A percentile compares a stretch with the other conserved stretches of the same genome.
Conservation (phyloP, 768 basidiomycete genomes). For the Mycena capillaripes region DNA sequence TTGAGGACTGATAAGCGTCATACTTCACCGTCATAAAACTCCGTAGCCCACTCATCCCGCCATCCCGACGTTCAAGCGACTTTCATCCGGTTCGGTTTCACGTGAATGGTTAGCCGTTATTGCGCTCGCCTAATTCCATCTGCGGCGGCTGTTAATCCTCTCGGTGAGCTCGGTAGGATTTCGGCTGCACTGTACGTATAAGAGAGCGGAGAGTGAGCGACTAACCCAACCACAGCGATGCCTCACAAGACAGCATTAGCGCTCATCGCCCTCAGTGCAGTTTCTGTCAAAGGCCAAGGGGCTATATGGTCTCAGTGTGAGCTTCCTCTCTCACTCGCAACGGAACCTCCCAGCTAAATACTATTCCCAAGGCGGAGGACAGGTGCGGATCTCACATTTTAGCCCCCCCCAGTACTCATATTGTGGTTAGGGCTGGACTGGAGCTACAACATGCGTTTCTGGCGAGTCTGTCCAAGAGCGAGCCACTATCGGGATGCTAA, state of each 20-base stretch:
- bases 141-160: neutral
- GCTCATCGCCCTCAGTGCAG: neutral
- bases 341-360: neutral
- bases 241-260: neutral
- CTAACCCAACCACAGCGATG: neutral
- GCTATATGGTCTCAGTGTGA: neutral
- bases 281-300: neutral
- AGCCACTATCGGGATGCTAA: neutral
- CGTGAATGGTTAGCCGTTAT: neutral
- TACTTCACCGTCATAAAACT: no score
- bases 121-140: neutral
- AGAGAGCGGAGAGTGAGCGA: neutral
- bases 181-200: neutral
- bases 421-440: neutral
- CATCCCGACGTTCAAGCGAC: neutral
- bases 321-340: neutral
- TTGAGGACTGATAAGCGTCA: no score
- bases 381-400: neutral
- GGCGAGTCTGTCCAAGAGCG: neutral
- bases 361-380: neutral
- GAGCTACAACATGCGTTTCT: constrained; percentile 7
- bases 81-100: neutral
- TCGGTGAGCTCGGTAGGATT: neutral
- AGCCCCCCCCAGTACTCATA: neutral
- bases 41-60: neutral